Conservation (phyloP, 352 stramenopile species). For the Blastocystis sp. region DNA sequence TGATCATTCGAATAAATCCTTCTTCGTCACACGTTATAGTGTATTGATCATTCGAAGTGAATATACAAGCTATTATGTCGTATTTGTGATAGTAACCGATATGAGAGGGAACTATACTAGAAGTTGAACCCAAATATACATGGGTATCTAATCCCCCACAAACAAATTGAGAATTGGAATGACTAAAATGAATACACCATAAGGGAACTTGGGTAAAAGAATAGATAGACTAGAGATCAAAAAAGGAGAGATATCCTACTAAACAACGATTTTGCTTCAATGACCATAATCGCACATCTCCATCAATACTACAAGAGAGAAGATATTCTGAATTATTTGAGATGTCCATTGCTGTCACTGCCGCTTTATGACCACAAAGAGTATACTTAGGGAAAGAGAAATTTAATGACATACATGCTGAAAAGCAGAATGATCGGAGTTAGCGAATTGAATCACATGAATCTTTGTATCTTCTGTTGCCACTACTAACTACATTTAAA, state of each 20-base stretch:
- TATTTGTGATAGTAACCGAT: neutral
- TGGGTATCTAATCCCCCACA: neutral
- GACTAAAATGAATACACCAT: slow-evolving; percentile 19
- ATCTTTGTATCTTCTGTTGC: slow-evolving; percentile 40
- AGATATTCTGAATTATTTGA: neutral
- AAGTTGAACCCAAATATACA: slow-evolving; percentile 5
- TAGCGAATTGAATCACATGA: neutral
- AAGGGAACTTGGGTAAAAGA: slow-evolving; percentile 6
- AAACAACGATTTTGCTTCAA: neutral
- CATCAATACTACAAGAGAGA: slow-evolving; percentile 27
- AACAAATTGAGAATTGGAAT: neutral
- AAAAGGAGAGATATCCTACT: neutral
- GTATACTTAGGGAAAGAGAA: neutral
- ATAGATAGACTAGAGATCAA: neutral
- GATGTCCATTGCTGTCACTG: neutral
- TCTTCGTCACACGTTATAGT: neutral
- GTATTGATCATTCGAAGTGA: slow-evolving; percentile 25
- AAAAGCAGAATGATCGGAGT: neutral
- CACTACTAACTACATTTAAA: slow-evolving; percentile 5
- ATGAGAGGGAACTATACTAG: neutral
- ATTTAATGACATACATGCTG: neutral
- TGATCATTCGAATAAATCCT: slow-evolving; percentile 6
- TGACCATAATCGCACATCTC: slow-evolving; percentile 39
- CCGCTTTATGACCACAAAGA: neutral
- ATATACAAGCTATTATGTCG: neutral